phyloP scores from a whole-genome alignment of 176 grass and related monocot genomes.

The Bolboschoenus planiculmis region DNA sequence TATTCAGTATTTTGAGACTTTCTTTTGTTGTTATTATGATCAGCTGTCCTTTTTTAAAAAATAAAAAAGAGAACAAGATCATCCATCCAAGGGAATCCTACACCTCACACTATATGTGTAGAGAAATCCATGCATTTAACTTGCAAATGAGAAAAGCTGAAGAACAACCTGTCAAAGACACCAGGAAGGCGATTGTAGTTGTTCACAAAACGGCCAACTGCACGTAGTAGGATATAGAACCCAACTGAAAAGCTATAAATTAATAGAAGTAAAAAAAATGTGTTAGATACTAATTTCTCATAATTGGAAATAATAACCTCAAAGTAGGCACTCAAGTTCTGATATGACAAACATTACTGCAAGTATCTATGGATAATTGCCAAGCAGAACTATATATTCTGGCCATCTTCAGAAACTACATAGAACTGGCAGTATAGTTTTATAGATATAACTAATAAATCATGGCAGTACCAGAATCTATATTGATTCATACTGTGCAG shows the following conservation, averaged over 20 bases:
- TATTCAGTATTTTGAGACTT: constrained; percentile 55
- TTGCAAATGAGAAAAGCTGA: constrained; percentile 2
- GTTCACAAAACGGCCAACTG: constrained; percentile 61
- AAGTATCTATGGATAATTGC: background rate
- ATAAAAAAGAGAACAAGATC: background rate
- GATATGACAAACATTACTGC: background rate
- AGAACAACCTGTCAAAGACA: constrained; percentile 64
- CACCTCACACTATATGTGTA: background rate
- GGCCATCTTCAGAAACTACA: background rate
- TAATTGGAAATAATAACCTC: background rate
- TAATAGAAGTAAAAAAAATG: constrained; percentile 12
- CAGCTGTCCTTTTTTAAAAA: constrained; percentile 25
- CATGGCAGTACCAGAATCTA: background rate
- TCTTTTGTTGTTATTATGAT: constrained; percentile 21
- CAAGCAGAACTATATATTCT: background rate
- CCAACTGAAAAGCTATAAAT: constrained; percentile 57
- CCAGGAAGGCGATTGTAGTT: constrained; percentile 70
- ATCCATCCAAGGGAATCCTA: background rate
- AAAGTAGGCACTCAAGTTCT: background rate
- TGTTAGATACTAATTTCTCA: background rate
- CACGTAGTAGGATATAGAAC: constrained; percentile 78
- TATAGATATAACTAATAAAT: background rate
- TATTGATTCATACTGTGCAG: background rate
- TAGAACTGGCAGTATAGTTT: background rate
- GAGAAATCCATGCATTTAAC: background rate